Base-by-base conservation (phyloP, 768 basidiomycete species). In the Rhodotorula kratochvilovae region DNA sequence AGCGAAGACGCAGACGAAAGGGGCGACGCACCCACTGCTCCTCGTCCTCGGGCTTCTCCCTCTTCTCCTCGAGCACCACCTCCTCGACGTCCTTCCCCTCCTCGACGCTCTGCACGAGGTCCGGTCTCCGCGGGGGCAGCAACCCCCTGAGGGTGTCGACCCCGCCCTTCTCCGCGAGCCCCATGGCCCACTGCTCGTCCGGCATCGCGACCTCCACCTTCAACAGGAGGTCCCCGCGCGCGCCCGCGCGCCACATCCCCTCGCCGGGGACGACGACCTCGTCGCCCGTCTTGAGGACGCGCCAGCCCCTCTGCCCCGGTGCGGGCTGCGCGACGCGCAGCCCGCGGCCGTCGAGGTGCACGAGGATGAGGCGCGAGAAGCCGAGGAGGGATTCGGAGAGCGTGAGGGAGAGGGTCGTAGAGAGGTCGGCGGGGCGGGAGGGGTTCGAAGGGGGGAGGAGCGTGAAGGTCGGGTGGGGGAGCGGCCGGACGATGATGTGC, bases 321-420 rank as follows among this genome's bases (percentile, higher is more conserved):
- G 54, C 42, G 10, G 90, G 90, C 74, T 86, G 88, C 1, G 86
- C 81, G 21, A 96, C 86, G 48, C 86, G 87, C 62, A 97, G 84
- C n/a, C 92, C 92, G 23, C 92, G 87, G 17, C 93, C 93, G 78
- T 99, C 95, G 42, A 99, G 84, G 79, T 99, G 95, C 13, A 88
- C 90, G 67, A 99, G 82, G 33, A 96, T 81, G 72, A 97, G 88
- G 36, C 95, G 87, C 58, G 88, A 90, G 82, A 99, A 94, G n/a
- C 95, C 95, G 63, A 96, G 85, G 17, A 98, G 85, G 6, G 93
- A 91, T 81, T 99, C 95, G 17, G 93, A 94, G 39, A 98, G 84
- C 1, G 92, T 94, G 67, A 99, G 88, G 57, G 87, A 87, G 67
- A 92, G 86, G 43, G 85, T 87, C 5, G 90, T 87, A 50, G 90